Evolutionary conservation across 2,329 filamentous ascomycete genomes (phyloP), one percentile per base, ranked within the genome.

Genomic region (Monascus ruber): DNA sequence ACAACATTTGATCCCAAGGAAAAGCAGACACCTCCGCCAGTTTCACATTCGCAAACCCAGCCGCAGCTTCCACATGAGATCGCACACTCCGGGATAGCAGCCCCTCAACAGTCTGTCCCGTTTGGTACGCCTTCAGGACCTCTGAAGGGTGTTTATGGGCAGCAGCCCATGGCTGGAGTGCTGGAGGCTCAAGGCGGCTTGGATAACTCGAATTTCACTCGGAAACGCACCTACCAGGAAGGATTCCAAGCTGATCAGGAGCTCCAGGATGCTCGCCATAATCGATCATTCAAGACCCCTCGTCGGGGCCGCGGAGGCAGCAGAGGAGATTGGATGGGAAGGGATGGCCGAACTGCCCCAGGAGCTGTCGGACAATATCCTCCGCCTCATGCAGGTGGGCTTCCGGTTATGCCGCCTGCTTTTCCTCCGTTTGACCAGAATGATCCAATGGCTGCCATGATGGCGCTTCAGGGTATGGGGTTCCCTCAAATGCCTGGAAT

Each of bases 221-320:
- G 69, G 39, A 79, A 79, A 52, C 70, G 75, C 39, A 65, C 64
- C 24, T 73, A 63, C 46, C 59, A 73, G 26, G 72, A 76, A 38
- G 63, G 66, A 7, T 71, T 64, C 40, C 58, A 72, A 37, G 59
- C 58, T 6, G 65, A 65, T 33, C 60, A 63, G 31, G 65, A 67
- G n/a, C 55, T 53, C 5, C 58, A 62, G 10, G 64, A 69, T 39
- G 44, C 56, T 4, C 58, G 65, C 33, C 62, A 66, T 31, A 65
- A 70, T 37, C 62, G 73, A 38, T 60, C 62, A 35, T 67, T 67
- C 47, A 77, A 73, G 51, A 56, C 59, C 11, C 56, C 59, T 5
- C 60, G 63, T 24, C 59, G 62, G 24, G 54, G 56, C 5, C 61
- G 62, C 33, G 63, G 61, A 26, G 55, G 57, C 39, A 68, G 69